phyloP scores from a whole-genome alignment of 2,329 filamentous ascomycete genomes.

The Penicillium sclerotiorum region DNA sequence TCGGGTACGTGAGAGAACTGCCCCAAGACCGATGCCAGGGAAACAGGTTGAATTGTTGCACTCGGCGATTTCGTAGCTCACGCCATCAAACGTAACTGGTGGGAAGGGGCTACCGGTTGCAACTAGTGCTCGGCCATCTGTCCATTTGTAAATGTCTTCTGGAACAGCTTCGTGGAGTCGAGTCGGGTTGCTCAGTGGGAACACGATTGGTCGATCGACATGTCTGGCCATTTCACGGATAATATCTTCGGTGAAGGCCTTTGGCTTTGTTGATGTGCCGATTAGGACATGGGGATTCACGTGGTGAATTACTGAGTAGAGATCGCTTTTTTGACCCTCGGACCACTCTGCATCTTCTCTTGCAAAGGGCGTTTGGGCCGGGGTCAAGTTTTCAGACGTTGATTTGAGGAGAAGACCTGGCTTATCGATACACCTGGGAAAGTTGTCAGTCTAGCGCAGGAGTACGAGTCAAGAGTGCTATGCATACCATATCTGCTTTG shows the following conservation, averaged over 20 bases:
- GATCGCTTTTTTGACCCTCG: slow-evolving; percentile 56
- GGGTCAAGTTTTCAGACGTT: slow-evolving; percentile 62
- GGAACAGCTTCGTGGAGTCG: slow-evolving; percentile 80
- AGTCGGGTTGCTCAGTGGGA: slow-evolving; percentile 85
- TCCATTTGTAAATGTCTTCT: slow-evolving; percentile 75
- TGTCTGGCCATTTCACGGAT: slow-evolving; percentile 75
- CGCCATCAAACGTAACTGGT: slow-evolving; percentile 65
- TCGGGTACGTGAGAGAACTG: slow-evolving; percentile 68
- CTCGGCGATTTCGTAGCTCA: slow-evolving; percentile 68
- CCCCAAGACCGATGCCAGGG: slow-evolving; percentile 81
- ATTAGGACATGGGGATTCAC: slow-evolving; percentile 81
- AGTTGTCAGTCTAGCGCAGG: neutral
- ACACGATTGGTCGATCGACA: slow-evolving; percentile 71
- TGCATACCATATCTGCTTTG: slow-evolving; percentile 73
- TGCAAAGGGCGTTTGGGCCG: slow-evolving; percentile 69
- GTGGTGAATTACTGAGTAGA: slow-evolving; percentile 68
- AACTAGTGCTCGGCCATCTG: slow-evolving; percentile 72
- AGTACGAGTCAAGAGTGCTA: neutral
- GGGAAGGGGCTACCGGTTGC: slow-evolving; percentile 83
- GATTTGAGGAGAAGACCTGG: slow-evolving; percentile 72
- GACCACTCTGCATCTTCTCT: slow-evolving; percentile 66
- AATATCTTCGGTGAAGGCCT: slow-evolving; percentile 73
- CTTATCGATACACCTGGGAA: slow-evolving; percentile 72
- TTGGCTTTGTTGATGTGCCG: slow-evolving; percentile 78
- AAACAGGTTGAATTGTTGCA: slow-evolving; percentile 90